These are phyloP conservation scores for Boletus pseudopeckii DNA, from an alignment of 768 basidiomycete species.

Conservation along the genomic window DNA sequence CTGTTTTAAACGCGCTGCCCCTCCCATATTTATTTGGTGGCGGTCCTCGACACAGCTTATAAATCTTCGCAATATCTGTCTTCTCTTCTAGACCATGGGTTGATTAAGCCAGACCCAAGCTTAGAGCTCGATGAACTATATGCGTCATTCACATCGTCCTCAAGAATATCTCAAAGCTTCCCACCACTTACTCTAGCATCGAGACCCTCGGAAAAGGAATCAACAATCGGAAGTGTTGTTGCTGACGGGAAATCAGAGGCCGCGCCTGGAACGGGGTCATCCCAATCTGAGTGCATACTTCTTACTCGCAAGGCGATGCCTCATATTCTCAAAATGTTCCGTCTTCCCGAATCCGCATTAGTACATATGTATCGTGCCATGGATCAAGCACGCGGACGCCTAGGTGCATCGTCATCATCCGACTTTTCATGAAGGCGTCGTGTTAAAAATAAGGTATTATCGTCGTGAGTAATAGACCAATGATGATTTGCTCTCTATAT, in stretches of 20 bases:
- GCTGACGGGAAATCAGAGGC: conserved; percentile 1
- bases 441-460: background rate
- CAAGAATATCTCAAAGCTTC: conserved; percentile 5
- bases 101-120: conserved; percentile 56
- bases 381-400: conserved; percentile 47
- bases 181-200: conserved; percentile 8
- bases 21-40: background rate
- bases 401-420: conserved; percentile 15
- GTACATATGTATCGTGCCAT: conserved; percentile 61
- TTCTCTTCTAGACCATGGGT: conserved; percentile 50
- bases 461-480: conserved; percentile 10
- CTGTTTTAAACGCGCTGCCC: background rate
- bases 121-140: conserved; percentile 58
- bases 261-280: background rate
- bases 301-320: conserved; percentile 55
- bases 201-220: conserved; percentile 8
- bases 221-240: background rate
- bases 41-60: conserved; percentile 44
- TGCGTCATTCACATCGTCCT: conserved; percentile 25
- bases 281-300: conserved; percentile 34
- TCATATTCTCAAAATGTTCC: conserved; percentile 43
- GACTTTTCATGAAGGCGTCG: background rate
- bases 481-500: conserved; percentile 10
- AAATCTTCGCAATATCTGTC: conserved; percentile 68
- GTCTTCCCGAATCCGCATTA: conserved; percentile 41